These are phyloP conservation scores for Podospora bellae-mahoneyi DNA, from an alignment of 495 filamentous ascomycete species.

Conservation along the genomic window DNA sequence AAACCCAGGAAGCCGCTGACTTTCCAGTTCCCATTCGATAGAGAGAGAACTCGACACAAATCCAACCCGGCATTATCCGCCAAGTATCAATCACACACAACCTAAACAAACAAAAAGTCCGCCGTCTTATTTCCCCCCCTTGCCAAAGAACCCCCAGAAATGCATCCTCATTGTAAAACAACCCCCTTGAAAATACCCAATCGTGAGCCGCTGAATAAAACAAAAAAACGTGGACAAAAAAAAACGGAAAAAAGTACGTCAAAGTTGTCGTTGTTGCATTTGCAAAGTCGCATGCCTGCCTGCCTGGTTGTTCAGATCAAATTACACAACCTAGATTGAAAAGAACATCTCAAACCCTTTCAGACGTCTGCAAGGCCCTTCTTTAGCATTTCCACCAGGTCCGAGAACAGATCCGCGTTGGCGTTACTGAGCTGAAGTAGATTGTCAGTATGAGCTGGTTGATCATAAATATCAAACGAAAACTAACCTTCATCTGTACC, in stretches of 20 bases:
- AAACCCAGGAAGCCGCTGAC: not conserved
- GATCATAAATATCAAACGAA: conserved; percentile 2
- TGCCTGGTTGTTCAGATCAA: not conserved
- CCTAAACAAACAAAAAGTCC: not conserved
- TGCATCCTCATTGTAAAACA: not conserved
- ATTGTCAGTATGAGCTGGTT: conserved; percentile 6
- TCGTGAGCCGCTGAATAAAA: not conserved
- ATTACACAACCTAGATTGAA: not conserved
- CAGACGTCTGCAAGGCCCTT: conserved; percentile 34
- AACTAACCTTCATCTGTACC: conserved; percentile 67
- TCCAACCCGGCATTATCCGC: not conserved
- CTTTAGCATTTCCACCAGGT: conserved; percentile 41
- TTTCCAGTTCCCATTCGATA: not conserved
- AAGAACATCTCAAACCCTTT: not conserved
- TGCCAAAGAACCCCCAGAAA: not conserved
- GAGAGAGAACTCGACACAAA: not conserved
- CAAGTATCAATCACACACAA: not conserved
- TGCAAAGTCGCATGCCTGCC: not conserved
- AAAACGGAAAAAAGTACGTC: not conserved
- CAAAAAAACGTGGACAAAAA: not conserved
- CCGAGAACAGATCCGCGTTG: conserved; percentile 43
- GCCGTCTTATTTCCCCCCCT: not conserved
- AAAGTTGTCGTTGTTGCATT: not conserved
- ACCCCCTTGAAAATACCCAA: not conserved
- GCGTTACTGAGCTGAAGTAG: conserved; percentile 41